phyloP scores from a whole-genome alignment of 805 yeast genomes.

The Lipomyces chichibuensis region DNA sequence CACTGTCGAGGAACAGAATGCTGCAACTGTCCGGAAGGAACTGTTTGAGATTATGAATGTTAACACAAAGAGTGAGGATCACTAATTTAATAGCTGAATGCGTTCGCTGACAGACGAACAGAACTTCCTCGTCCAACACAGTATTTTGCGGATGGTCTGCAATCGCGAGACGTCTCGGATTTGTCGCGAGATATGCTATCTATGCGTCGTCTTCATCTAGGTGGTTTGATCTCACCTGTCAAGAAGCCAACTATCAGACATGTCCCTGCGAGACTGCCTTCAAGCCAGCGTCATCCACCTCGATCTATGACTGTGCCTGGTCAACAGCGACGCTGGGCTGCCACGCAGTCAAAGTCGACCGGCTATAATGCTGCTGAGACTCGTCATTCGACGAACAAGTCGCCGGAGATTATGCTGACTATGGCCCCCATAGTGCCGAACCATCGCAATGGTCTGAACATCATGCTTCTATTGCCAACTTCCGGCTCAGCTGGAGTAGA shows the following conservation, averaged over 20 bases:
- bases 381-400: not conserved
- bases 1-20: not conserved
- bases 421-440: not conserved
- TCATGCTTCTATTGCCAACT: not conserved
- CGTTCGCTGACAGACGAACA: not conserved
- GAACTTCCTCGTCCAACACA: not conserved
- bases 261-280: not conserved
- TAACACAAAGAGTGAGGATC: not conserved
- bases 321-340: not conserved
- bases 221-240: no score
- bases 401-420: not conserved
- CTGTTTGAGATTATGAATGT: not conserved
- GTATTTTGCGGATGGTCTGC: not conserved
- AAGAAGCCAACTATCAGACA: not conserved
- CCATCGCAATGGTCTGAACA: constrained; percentile 1
- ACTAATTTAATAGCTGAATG: not conserved
- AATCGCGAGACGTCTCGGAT: not conserved
- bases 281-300: not conserved
- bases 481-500: not conserved
- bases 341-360: not conserved
- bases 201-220: no score
- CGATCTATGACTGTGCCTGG: not conserved
- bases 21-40: not conserved
- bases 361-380: not conserved
- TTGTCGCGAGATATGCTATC: not conserved